phyloP scores from a whole-genome alignment of 371 early-diverging fungal genomes.

The Rhizopus arrhizus region DNA sequence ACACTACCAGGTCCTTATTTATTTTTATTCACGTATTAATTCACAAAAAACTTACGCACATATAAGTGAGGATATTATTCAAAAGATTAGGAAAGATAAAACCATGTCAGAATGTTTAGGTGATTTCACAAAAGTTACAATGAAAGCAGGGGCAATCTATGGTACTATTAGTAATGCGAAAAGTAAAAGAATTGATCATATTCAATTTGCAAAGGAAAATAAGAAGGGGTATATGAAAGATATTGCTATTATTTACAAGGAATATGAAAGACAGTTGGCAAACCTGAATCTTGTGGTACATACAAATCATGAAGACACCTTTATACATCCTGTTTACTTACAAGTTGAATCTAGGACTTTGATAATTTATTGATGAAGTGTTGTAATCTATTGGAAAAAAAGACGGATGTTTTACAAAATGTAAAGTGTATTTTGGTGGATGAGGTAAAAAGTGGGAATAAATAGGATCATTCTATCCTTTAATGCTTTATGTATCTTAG shows the following conservation, averaged over 20 bases:
- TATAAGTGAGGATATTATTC: constrained; percentile 30
- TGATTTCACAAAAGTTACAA: neutral
- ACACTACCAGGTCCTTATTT: constrained; percentile 31
- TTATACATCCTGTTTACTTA: constrained; percentile 2
- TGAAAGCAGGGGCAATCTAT: constrained; percentile 23
- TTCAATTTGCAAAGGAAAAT: constrained; percentile 6
- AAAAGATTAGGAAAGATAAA: constrained; percentile 13
- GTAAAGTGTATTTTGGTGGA: constrained; percentile 59
- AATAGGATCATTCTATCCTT: neutral
- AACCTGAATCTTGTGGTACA: constrained; percentile 39
- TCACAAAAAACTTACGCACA: neutral
- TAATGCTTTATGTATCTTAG: constrained; percentile 19
- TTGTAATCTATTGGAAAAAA: constrained; percentile 34
- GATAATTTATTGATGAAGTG: constrained; percentile 56
- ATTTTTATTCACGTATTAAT: neutral
- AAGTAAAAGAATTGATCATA: constrained; percentile 22
- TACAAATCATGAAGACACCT: constrained; percentile 8
- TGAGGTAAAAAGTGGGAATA: constrained; percentile 34
- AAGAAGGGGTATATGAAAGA: constrained; percentile 5
- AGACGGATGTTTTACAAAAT: constrained; percentile 20
- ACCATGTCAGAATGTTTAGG: neutral
- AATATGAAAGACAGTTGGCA: constrained; percentile 42
- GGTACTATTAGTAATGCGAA: constrained; percentile 37
- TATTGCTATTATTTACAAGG: constrained; percentile 34
- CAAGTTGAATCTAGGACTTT: constrained; percentile 51